These are phyloP conservation scores for Rubroboletus satanas DNA, from an alignment of 768 basidiomycete species.

Conservation along the genomic window DNA sequence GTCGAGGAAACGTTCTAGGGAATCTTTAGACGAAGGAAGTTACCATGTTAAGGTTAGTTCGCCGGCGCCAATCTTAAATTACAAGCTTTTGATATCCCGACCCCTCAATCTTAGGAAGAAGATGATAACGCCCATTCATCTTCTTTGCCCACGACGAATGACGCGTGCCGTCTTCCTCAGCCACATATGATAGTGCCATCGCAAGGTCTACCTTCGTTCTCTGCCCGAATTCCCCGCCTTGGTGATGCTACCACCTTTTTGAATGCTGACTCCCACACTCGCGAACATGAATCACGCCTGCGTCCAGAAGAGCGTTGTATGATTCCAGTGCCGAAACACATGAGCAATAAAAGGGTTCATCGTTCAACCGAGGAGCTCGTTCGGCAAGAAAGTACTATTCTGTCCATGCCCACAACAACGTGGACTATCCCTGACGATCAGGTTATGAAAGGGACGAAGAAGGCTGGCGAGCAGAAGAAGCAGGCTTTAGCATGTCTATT, in stretches of 20 bases:
- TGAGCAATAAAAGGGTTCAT: slow-evolving; percentile 27
- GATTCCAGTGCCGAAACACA: slow-evolving; percentile 19
- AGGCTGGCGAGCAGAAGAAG: slow-evolving; percentile 39
- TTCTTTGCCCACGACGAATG: slow-evolving; percentile 20
- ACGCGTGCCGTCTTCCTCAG: slow-evolving; percentile 22
- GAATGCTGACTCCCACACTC: slow-evolving; percentile 14
- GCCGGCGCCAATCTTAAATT: slow-evolving; percentile 29
- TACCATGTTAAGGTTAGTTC: slow-evolving; percentile 31
- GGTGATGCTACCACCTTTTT: slow-evolving; percentile 6
- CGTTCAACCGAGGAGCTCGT: slow-evolving; percentile 27
- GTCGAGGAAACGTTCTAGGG: slow-evolving; percentile 33
- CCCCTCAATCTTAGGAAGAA: slow-evolving; percentile 28
- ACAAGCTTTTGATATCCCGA: slow-evolving; percentile 22
- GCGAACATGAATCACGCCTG: slow-evolving; percentile 18
- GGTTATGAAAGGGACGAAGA: slow-evolving; percentile 31
- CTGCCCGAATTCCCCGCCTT: slow-evolving; percentile 15
- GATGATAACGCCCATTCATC: slow-evolving; percentile 17
- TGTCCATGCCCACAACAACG: slow-evolving; percentile 28
- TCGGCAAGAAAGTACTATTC: slow-evolving; percentile 27
- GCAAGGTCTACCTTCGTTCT: slow-evolving; percentile 15
- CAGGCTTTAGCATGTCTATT: slow-evolving; percentile 46
- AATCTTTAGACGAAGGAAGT: slow-evolving; percentile 25
- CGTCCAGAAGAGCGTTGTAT: slow-evolving; percentile 25
- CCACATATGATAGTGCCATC: slow-evolving; percentile 24
- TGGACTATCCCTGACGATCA: slow-evolving; percentile 35